Conservation (phyloP, 371 early-diverging fungal genomes). For the Zychaea mexicana region DNA sequence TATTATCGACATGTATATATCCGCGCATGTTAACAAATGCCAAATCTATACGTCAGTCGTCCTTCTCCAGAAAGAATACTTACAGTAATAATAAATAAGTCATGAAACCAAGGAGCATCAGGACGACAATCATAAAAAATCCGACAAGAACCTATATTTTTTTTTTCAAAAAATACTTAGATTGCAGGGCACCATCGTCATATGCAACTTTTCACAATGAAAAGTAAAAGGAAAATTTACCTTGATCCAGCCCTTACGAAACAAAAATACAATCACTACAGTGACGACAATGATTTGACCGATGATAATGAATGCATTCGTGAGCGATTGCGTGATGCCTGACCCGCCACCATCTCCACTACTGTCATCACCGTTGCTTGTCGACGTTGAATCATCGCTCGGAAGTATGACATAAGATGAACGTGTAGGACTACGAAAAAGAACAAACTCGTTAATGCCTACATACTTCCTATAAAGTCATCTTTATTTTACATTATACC, state of each 20-base stretch:
- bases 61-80: too few relatives aligned
- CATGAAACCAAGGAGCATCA: constrained; percentile 76
- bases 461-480: not conserved
- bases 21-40: not conserved
- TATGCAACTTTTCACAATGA: not conserved
- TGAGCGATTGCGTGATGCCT: constrained; percentile 42
- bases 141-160: constrained; percentile 63
- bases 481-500: constrained; percentile 27
- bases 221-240: constrained; percentile 24
- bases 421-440: constrained; percentile 44
- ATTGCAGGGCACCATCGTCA: not conserved
- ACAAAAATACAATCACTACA: constrained; percentile 72
- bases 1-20: too few relatives aligned
- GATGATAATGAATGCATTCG: constrained; percentile 74
- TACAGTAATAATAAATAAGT: constrained; percentile 67
- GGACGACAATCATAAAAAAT: constrained; percentile 76
- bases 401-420: constrained; percentile 46
- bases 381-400: constrained; percentile 2
- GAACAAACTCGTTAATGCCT: too few relatives aligned
- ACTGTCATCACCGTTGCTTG: not conserved
- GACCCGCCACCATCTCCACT: constrained; percentile 11
- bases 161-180: constrained; percentile 8
- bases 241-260: constrained; percentile 79
- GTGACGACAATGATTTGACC: constrained; percentile 82
- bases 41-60: too few relatives aligned